phyloP scores from a whole-genome alignment of 139 green algal species.

The Nannochloris sp. region DNA sequence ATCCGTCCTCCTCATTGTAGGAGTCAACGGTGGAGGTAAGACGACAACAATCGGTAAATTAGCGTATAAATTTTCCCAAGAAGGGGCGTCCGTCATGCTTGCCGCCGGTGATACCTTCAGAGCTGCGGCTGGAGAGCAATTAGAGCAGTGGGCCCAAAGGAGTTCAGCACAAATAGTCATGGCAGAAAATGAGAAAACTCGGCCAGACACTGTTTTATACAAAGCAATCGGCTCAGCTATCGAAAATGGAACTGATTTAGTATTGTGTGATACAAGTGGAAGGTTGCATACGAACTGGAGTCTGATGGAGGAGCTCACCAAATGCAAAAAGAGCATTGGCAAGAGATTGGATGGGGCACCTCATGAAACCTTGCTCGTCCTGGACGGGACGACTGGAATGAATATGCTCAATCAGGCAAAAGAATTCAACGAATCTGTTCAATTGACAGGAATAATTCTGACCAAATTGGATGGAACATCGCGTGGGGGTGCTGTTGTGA shows the following conservation, averaged over 20 bases:
- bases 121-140: conserved; percentile 89
- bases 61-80: conserved; percentile 53
- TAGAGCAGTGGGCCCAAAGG: conserved; percentile 76
- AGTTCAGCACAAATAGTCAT: conserved; percentile 45
- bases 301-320: conserved; percentile 81
- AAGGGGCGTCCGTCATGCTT: conserved; percentile 62
- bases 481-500: conserved; percentile 66
- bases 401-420: conserved; percentile 92
- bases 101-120: conserved; percentile 94
- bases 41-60: conserved; percentile 96
- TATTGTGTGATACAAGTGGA: conserved; percentile 88
- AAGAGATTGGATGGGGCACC: conserved; percentile 47
- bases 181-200: conserved; percentile 10
- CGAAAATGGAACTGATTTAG: conserved; percentile 49
- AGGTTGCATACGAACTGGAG: conserved; percentile 89
- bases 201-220: conserved; percentile 36
- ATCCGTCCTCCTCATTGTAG: conserved; percentile 78
- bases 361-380: conserved; percentile 87
- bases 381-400: conserved; percentile 95
- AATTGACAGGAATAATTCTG: conserved; percentile 84
- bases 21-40: conserved; percentile 96
- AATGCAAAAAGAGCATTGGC: conserved; percentile 46
- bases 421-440: conserved; percentile 84
- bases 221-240: conserved; percentile 29
- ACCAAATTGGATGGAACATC: conserved; percentile 97